Evolutionary conservation across 2,329 filamentous ascomycete species (phyloP), one percentile per base, ranked within the genome.

Genomic region (Pseudopithomyces chartarum): DNA sequence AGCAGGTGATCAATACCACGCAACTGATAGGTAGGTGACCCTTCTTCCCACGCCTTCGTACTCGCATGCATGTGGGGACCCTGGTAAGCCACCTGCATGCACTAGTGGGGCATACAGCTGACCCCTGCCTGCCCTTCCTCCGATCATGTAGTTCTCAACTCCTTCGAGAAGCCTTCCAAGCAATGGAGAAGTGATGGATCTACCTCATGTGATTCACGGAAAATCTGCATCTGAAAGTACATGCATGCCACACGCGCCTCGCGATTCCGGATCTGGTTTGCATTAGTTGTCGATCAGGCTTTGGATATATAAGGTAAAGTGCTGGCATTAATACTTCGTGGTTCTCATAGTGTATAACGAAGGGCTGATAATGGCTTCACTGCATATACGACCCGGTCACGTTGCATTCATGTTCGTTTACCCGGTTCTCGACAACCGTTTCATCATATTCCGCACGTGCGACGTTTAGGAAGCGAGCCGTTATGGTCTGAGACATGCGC

Each of bases 21-120:
- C 49, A 56, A 52, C 34, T 56, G 39, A 60, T 42, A 47, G 45
- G 44, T 23, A 38, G 56, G 39, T 22, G n/a, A n/a, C 3, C 8
- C 36, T 58, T 61, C 44, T 57, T 32, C 60, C 53, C 40, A 44
- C 52, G 52, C 49, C 52, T 58, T 61, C 47, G 51, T 58, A 59
- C 59, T 47, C 40, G 20, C 46, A 57, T 33, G 52, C 58, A 67
- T 68, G 68, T 71, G 68, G 68, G 66, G 67, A 62, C 59, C 39
- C 46, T 55, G 58, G 38, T 56, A 54, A 61, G 55, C 26, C 26
- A 29, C 26, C 26, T 29, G 61, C 62, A 53, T 62, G 56, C 59
- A 46, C 60, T 63, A 62, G 66, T 70, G 66, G 68, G 64, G 66
- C 66, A 58, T 39, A 48, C 51, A 56, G 44, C 32, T 47, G n/a